These are phyloP conservation scores for Coccomyxa subellipsoidea DNA, from an alignment of 163 green algal genomes.

Conservation along the genomic window DNA sequence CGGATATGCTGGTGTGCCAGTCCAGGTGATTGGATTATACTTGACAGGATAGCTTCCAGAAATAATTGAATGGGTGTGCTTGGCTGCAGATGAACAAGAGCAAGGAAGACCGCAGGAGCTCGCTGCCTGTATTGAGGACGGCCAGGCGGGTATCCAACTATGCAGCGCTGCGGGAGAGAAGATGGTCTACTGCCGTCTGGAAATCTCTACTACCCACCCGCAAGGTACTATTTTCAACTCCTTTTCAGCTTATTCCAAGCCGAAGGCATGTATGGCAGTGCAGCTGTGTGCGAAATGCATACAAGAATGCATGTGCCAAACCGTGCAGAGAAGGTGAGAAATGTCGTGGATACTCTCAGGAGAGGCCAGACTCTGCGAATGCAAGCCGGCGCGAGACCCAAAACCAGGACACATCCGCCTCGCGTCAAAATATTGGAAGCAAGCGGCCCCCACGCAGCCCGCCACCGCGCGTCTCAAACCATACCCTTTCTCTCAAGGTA, in stretches of 20 bases:
- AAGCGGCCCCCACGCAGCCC: not conserved
- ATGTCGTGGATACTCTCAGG: no score
- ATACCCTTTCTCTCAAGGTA: not conserved
- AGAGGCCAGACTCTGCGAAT: not conserved
- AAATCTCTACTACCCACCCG: not conserved
- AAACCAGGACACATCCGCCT: not conserved
- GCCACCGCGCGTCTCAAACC: not conserved
- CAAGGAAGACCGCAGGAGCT: not conserved
- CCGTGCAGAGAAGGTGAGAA: no score
- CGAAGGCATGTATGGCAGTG: no score
- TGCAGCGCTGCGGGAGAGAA: not conserved
- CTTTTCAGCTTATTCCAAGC: no score
- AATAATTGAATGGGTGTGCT: not conserved
- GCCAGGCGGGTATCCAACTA: not conserved
- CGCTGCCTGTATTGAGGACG: not conserved
- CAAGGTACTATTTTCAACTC: no score
- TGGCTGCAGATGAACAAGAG: not conserved
- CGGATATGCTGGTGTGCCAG: not conserved
- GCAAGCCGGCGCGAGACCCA: not conserved
- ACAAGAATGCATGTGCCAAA: no score
- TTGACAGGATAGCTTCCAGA: no score
- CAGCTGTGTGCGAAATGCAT: no score
- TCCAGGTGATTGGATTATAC: no score
- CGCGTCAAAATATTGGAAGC: not conserved
- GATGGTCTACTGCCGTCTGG: not conserved